A percentile compares a stretch with the other conserved stretches of the same genome.
phyloP scores from a whole-genome alignment of 352 stramenopile species.

The Phytophthora constricta region DNA sequence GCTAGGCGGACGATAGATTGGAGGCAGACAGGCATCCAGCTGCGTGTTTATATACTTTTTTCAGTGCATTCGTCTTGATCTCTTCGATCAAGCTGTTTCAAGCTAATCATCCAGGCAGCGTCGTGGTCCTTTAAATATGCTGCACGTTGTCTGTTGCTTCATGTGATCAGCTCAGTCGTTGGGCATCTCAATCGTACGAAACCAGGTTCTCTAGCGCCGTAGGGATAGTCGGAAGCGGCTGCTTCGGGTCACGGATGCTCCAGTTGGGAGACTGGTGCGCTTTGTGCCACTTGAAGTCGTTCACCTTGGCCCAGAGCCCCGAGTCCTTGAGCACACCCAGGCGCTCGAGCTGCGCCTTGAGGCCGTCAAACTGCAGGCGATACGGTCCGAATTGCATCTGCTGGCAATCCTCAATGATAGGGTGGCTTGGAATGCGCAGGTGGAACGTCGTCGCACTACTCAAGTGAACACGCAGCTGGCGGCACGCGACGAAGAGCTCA shows the following conservation, averaged over 20 bases:
- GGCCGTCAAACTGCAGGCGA: constrained; percentile 61
- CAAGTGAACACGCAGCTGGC: constrained; percentile 88
- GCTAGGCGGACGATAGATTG: constrained; percentile 29
- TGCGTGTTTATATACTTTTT: constrained; percentile 46
- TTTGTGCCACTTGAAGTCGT: constrained; percentile 94
- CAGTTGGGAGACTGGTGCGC: constrained; percentile 89
- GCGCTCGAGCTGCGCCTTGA: constrained; percentile 67
- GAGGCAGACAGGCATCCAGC: constrained; percentile 21
- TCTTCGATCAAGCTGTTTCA: too few relatives aligned
- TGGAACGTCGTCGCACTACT: constrained; percentile 77
- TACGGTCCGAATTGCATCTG: constrained; percentile 86
- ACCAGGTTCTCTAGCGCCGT: constrained; percentile 39
- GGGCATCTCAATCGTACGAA: constrained; percentile 39
- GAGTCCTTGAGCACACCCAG: constrained; percentile 59
- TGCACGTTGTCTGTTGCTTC: constrained; percentile 1
- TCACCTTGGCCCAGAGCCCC: constrained; percentile 87
- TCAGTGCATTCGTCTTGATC: constrained; percentile 16
- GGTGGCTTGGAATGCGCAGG: constrained; percentile 82
- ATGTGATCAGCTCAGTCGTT: neutral
- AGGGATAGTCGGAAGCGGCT: constrained; percentile 47
- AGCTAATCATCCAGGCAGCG: too few relatives aligned
- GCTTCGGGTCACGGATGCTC: constrained; percentile 65
- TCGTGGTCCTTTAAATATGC: constrained; percentile 30
- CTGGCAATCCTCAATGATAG: constrained; percentile 92
- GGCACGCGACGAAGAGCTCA: constrained; percentile 83